Evolutionary conservation across 495 filamentous ascomycete species (phyloP).

Genomic region (Gamarada debralockiae): DNA sequence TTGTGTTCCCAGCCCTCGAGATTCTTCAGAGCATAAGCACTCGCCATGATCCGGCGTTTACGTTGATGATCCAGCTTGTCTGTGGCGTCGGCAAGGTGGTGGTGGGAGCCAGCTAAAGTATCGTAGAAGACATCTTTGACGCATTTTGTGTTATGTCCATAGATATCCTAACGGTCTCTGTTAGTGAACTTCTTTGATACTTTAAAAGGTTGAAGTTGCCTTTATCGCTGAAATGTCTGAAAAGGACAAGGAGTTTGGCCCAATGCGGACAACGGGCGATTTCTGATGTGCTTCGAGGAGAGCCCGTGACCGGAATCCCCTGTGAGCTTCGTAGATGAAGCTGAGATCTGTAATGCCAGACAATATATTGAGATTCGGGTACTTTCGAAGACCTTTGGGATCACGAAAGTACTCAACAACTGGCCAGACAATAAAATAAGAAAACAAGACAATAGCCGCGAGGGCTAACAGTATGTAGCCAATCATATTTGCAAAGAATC

Average conservation of each 20-base stretch:
- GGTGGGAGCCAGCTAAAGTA: conserved; percentile 30
- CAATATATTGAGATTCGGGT: conserved; percentile 39
- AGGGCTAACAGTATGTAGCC: conserved; percentile 8
- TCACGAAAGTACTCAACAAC: conserved; percentile 42
- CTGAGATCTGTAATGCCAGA: conserved; percentile 42
- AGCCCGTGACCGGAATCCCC: conserved; percentile 37
- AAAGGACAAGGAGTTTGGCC: conserved; percentile 50
- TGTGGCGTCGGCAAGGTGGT: conserved; percentile 24
- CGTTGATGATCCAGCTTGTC: conserved; percentile 27
- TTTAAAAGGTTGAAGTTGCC: background rate
- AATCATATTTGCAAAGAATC: conserved; percentile 6
- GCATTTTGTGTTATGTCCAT: conserved; percentile 48
- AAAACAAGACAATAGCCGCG: conserved; percentile 25
- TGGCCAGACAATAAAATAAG: conserved; percentile 40
- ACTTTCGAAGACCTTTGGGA: conserved; percentile 47
- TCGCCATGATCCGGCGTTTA: conserved; percentile 45
- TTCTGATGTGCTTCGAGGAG: conserved; percentile 39
- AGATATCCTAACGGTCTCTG: conserved; percentile 46
- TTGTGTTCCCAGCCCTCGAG: conserved; percentile 53
- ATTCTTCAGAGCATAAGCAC: conserved; percentile 51
- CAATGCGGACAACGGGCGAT: conserved; percentile 45
- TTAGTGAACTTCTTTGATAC: background rate
- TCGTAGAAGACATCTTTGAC: conserved; percentile 45
- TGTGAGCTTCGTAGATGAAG: conserved; percentile 40
- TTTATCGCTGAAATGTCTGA: conserved; percentile 40